Percentiles rank a stretch among this genome's conserved stretches.
These are phyloP conservation scores for Fusarium sp. DNA, from an alignment of 2,329 filamentous ascomycete genomes.

Conservation along the genomic window DNA sequence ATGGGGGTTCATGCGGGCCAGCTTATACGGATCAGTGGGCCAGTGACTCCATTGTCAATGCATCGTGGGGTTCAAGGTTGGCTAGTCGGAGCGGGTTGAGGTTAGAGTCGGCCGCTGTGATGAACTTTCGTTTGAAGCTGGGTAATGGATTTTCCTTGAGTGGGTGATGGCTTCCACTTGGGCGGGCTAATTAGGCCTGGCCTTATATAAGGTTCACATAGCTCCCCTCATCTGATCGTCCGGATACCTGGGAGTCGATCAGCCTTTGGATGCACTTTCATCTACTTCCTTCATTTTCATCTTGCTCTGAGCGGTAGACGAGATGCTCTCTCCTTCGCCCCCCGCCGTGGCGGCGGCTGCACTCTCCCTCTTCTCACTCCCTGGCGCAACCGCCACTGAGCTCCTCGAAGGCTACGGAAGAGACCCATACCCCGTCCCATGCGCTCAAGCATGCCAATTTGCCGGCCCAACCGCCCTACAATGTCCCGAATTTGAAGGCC, in stretches of 20 bases:
- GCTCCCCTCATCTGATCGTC: not conserved
- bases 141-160: not conserved
- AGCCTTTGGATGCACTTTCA: not conserved
- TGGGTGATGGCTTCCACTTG: not conserved
- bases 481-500: conserved; percentile 36
- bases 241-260: not conserved
- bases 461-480: conserved; percentile 20
- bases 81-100: not conserved
- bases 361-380: not conserved
- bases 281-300: too few species aligned
- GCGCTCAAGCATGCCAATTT: conserved; percentile 29
- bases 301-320: not conserved
- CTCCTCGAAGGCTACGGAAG: conserved; percentile 38
- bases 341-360: not conserved
- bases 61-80: not conserved
- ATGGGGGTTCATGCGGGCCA: not conserved
- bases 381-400: conserved; percentile 1
- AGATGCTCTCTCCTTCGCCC: not conserved
- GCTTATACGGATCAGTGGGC: not conserved
- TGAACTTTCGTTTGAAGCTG: not conserved
- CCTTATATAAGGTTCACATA: not conserved
- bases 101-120: not conserved
- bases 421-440: conserved; percentile 5
- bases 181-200: not conserved
- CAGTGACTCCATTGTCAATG: not conserved